Percentiles rank a stretch among this genome's conserved stretches.
These are phyloP conservation scores for Botrytis fragariae DNA, from an alignment of 2,329 filamentous ascomycete species.

Conservation along the genomic window DNA sequence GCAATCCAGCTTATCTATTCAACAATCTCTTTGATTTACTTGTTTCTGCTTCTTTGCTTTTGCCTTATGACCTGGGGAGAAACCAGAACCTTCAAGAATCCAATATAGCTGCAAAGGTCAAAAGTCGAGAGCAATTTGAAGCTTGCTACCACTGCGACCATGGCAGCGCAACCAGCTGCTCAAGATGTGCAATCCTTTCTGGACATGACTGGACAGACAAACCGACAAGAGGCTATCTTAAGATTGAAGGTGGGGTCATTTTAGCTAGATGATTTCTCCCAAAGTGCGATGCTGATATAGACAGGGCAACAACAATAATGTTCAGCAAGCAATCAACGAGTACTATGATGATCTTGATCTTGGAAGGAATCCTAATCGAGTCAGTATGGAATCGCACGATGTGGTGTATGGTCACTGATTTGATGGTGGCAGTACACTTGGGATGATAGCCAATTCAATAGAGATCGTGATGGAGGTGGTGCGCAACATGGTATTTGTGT, in stretches of 20 bases:
- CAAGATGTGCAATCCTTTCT: constrained; percentile 19
- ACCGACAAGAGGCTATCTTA: constrained; percentile 16
- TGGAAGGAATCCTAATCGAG: constrained; percentile 38
- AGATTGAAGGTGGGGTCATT: constrained; percentile 14
- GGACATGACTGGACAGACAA: constrained; percentile 16
- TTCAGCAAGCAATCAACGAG: constrained; percentile 50
- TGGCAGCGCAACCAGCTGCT: constrained; percentile 18
- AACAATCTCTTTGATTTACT: neutral
- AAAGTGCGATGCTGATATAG: constrained; percentile 23
- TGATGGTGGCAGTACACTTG: constrained; percentile 46
- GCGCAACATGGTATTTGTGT: constrained; percentile 46
- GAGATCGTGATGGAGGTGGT: constrained; percentile 51
- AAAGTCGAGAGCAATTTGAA: neutral
- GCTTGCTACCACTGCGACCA: neutral
- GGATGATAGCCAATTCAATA: constrained; percentile 54
- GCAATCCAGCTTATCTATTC: neutral
- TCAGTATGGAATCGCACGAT: constrained; percentile 26
- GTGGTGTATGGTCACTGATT: neutral
- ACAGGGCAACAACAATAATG: constrained; percentile 47
- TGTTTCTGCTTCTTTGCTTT: neutral
- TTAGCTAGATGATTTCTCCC: neutral
- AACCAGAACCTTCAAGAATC: neutral
- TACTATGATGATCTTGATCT: constrained; percentile 49
- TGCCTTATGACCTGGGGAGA: constrained; percentile 7
- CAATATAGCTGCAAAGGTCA: neutral